Conservation (phyloP, 2,329 filamentous ascomycete species). For the Fusarium camptoceras region DNA sequence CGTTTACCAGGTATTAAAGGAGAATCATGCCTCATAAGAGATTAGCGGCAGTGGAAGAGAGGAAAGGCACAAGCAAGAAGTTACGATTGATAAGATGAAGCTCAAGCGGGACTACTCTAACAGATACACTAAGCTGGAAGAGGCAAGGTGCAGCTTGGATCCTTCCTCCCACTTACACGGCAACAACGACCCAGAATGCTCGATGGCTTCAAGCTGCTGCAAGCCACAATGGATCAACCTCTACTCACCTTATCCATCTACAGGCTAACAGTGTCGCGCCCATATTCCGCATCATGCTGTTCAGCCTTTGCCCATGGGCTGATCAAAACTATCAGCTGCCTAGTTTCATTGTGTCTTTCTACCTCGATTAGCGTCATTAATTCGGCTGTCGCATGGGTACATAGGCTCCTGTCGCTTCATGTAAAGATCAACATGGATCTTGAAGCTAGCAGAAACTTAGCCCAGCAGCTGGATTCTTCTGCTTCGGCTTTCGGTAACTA, state of each 20-base stretch:
- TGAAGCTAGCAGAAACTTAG: not conserved
- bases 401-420: constrained; percentile 1
- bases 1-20: not conserved
- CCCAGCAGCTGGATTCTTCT: not conserved
- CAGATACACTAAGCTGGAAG: not conserved
- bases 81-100: constrained; percentile 46
- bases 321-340: constrained; percentile 23
- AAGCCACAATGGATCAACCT: constrained; percentile 35
- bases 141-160: not conserved
- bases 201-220: constrained; percentile 25
- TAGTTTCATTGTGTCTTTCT: constrained; percentile 8
- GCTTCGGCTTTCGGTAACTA: constrained; percentile 17
- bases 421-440: constrained; percentile 13
- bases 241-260: constrained; percentile 31
- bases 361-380: constrained; percentile 13
- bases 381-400: constrained; percentile 4
- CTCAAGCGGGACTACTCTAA: constrained; percentile 2
- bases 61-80: constrained; percentile 3
- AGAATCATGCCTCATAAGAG: constrained; percentile 12
- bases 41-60: constrained; percentile 8
- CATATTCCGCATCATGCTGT: constrained; percentile 27
- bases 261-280: constrained; percentile 7
- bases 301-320: not conserved
- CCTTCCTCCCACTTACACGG: constrained; percentile 11
- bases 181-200: constrained; percentile 14